phyloP scores from a whole-genome alignment of 148 eudicot species.

The Beta vulgaris region DNA sequence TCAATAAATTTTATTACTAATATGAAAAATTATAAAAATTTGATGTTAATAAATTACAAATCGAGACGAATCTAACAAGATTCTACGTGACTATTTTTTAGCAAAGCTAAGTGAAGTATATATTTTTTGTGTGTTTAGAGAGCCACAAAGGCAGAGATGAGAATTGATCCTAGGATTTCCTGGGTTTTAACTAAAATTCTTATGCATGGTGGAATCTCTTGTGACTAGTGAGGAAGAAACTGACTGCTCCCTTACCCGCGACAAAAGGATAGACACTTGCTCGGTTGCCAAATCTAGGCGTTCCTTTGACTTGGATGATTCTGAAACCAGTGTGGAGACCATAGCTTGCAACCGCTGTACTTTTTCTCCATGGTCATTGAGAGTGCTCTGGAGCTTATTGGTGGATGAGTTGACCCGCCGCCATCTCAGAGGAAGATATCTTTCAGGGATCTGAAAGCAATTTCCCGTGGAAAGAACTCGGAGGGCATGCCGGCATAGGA shows the following conservation, averaged over 20 bases:
- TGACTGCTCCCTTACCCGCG: constrained; percentile 69
- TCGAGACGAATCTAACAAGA: too few species aligned
- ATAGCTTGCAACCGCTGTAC: constrained; percentile 66
- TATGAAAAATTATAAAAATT: too few species aligned
- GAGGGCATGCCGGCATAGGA: constrained; percentile 83
- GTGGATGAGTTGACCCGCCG: constrained; percentile 49
- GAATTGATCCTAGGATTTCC: too few species aligned
- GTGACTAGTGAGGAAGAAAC: constrained; percentile 43
- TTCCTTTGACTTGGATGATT: constrained; percentile 76
- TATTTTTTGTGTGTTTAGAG: too few species aligned
- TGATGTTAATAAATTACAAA: too few species aligned
- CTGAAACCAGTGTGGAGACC: constrained; percentile 67
- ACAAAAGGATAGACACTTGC: constrained; percentile 68
- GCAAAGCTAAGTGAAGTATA: too few species aligned
- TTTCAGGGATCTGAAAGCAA: constrained; percentile 91
- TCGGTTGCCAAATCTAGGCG: constrained; percentile 75
- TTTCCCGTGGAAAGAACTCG: constrained; percentile 85
- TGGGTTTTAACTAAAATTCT: constrained; percentile 21
- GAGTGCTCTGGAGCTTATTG: constrained; percentile 35
- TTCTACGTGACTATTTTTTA: too few species aligned
- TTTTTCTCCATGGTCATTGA: constrained; percentile 51
- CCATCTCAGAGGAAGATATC: constrained; percentile 89
- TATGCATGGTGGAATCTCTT: constrained; percentile 34
- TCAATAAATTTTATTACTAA: too few species aligned
- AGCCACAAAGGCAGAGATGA: too few species aligned